Percentiles rank a stretch among this genome's conserved stretches.
Evolutionary conservation across 1,139 yeast genomes (phyloP).

Genomic region (Saccharomyces hybrid): DNA sequence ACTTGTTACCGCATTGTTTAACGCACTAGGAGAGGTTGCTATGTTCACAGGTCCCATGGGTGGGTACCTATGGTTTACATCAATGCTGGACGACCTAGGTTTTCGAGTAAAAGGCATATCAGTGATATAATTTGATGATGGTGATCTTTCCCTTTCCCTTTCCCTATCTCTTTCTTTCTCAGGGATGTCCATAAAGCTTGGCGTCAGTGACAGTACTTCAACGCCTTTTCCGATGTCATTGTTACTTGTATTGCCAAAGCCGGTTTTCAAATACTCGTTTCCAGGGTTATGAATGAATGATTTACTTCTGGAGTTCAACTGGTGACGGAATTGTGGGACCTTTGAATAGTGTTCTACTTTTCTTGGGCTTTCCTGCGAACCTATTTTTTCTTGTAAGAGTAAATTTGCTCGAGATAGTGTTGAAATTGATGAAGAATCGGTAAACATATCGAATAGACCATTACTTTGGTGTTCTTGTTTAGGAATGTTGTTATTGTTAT

Average conservation of each 20-base stretch:
- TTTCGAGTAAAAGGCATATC: conserved; percentile 4
- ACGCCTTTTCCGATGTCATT: conserved; percentile 29
- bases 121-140: background rate
- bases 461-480: conserved; percentile 11
- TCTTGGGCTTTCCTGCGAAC: conserved; percentile 1
- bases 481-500: background rate
- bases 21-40: conserved; percentile 7
- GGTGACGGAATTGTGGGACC: background rate
- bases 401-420: conserved; percentile 18
- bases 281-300: conserved; percentile 4
- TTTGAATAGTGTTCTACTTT: conserved; percentile 6
- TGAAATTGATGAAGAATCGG: conserved; percentile 24
- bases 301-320: background rate
- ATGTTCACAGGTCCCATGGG: conserved; percentile 5
- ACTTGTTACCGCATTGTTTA: conserved; percentile 15
- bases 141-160: background rate
- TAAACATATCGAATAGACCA: conserved; percentile 38
- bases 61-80: conserved; percentile 20
- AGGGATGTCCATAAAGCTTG: conserved; percentile 35
- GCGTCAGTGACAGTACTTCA: conserved; percentile 35
- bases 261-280: conserved; percentile 10
- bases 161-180: conserved; percentile 7
- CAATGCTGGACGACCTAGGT: conserved; percentile 25
- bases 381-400: conserved; percentile 16
- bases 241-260: conserved; percentile 13